Conservation (phyloP, 768 basidiomycete genomes). For the Boletus rufocinnamomeus region DNA sequence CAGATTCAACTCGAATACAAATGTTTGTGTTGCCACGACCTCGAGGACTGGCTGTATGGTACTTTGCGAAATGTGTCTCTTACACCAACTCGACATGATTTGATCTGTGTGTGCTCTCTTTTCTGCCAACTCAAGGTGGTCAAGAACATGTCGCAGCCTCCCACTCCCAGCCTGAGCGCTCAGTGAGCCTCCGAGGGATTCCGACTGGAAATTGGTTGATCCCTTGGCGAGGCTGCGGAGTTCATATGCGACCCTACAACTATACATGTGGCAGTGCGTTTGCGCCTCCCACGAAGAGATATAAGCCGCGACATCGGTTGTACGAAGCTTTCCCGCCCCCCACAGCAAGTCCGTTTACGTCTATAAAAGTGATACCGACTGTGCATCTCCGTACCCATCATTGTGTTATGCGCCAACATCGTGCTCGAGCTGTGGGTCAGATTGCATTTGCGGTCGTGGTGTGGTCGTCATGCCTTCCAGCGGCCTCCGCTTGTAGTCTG, state of each 20-base stretch:
- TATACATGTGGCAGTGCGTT: not conserved
- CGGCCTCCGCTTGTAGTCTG: constrained; percentile 17
- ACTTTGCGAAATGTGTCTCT: not conserved
- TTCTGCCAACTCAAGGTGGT: not conserved
- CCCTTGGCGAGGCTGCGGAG: not conserved
- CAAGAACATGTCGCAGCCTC: not conserved
- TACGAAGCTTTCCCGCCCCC: not conserved
- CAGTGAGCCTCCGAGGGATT: not conserved
- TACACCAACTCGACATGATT: not conserved
- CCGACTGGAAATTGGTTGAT: not conserved
- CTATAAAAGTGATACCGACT: not conserved
- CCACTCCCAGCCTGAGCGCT: not conserved
- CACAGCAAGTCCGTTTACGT: not conserved
- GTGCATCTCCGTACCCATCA: not conserved
- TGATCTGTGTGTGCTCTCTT: not conserved
- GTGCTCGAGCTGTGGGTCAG: not conserved
- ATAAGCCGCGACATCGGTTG: not conserved
- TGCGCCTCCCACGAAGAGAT: not conserved
- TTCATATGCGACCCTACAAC: too few relatives aligned
- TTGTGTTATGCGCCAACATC: constrained; percentile 7
- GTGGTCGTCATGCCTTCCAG: constrained; percentile 10
- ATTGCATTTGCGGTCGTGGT: not conserved
- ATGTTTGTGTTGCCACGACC: not conserved
- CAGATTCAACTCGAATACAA: not conserved
- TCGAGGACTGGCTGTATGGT: not conserved